Evolutionary conservation across 169 alveolate genomes (phyloP), one percentile per base, ranked within the genome.

Genomic region (Besnoitia besnoiti): DNA sequence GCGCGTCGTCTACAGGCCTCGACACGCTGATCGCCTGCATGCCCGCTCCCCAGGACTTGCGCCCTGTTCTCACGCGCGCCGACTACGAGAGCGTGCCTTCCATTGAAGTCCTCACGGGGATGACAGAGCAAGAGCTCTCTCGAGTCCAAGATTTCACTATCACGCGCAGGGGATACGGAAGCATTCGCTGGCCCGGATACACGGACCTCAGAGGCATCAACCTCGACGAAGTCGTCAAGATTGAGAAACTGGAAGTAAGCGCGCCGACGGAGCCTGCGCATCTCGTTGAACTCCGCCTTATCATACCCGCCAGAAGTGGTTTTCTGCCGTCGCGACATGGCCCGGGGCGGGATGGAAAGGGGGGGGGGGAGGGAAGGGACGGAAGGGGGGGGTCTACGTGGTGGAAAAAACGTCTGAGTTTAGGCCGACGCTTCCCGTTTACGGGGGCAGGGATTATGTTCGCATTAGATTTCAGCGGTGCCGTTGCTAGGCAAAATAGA

Each of bases 131-230:
- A 62, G 96, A 95, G 89, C 91, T 96, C 80, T 59, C 97, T 4
- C 76, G 87, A 30, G 97, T 96, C 30, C 94, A 89, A 94, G 98
- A 96, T 88, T 96, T 96, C 95, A 92, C 85, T 59, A 94, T 96
- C 1, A 49, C 84, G 27, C 85, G 95, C 40, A 95, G 91, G n/a
- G 97, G 97, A 0, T 94, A 91, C 91, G 98, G 98, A 10, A 96
- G 94, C 89, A 95, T 96, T 16, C 85, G 92, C 35, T 96, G 97
- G 96, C 98, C 98, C 33, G 98, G 98, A 14, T 67, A 90, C 91
- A 95, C 97, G 19, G 98, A 96, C 82, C 87, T 96, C 35, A 89
- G 97, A 10, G 96, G 96, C n/a, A 79, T 96, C 75, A 93, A 96
- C 90, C 92, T 96, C 49, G 98, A 96, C 93, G 82, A 85, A n/a